Evolutionary conservation across 2,329 filamentous ascomycete species (phyloP).

Genomic region (Fusarium lyarnte): DNA sequence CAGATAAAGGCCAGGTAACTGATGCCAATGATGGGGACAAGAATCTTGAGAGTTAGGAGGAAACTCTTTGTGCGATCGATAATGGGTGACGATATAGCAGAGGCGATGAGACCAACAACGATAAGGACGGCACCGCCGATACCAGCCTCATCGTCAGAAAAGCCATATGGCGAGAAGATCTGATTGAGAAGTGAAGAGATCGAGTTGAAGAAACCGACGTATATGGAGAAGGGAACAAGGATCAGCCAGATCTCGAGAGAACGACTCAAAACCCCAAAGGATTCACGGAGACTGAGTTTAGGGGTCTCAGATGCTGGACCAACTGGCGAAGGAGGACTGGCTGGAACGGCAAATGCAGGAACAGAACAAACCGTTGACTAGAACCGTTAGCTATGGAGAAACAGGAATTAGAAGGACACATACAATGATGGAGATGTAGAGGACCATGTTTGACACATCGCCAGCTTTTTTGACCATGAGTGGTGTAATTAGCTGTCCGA

Average conservation of each 20-base stretch:
- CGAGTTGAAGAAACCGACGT: constrained; percentile 94
- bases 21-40: constrained; percentile 78
- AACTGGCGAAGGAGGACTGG: constrained; percentile 78
- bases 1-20: constrained; percentile 83
- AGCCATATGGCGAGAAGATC: constrained; percentile 86
- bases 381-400: constrained; percentile 15
- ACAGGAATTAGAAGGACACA: constrained; percentile 41
- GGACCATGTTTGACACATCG: constrained; percentile 82
- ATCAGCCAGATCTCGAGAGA: constrained; percentile 83
- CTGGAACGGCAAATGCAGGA: constrained; percentile 84
- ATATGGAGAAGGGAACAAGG: constrained; percentile 81
- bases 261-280: constrained; percentile 58
- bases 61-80: constrained; percentile 88
- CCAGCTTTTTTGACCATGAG: constrained; percentile 71
- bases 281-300: constrained; percentile 64
- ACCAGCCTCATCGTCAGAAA: constrained; percentile 83
- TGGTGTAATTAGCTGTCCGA: constrained; percentile 88
- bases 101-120: constrained; percentile 80
- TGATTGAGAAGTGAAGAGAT: constrained; percentile 89
- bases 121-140: constrained; percentile 92
- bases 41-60: constrained; percentile 74
- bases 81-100: constrained; percentile 81
- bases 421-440: constrained; percentile 86
- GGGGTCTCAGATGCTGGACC: constrained; percentile 71
- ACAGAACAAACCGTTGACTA: constrained; percentile 63